A percentile compares a stretch with the other conserved stretches of the same genome.
phyloP scores from a whole-genome alignment of 345 rosid species.

The Heritiera fomes region DNA sequence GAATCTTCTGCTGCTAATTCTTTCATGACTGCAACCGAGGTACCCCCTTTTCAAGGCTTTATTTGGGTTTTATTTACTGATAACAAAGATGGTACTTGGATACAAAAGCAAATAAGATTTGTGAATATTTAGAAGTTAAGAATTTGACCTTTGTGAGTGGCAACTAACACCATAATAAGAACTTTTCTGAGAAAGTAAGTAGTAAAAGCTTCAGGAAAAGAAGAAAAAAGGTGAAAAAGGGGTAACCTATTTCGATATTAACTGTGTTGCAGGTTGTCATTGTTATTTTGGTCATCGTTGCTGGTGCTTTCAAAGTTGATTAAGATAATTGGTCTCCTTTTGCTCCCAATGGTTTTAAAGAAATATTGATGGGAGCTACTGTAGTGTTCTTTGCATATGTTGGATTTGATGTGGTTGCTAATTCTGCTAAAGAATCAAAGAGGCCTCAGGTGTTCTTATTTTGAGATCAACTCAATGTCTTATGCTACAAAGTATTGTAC shows the following conservation, averaged over 20 bases:
- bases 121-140: background rate
- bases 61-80: background rate
- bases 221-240: background rate
- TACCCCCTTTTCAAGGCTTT: constrained; percentile 20
- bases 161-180: background rate
- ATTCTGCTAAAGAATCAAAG: constrained; percentile 94
- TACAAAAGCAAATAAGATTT: background rate
- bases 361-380: constrained; percentile 83
- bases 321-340: constrained; percentile 90
- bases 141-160: background rate
- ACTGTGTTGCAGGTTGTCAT: constrained; percentile 63
- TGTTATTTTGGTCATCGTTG: constrained; percentile 74
- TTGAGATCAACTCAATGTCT: constrained; percentile 18
- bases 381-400: constrained; percentile 95
- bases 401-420: constrained; percentile 98
- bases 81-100: background rate
- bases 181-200: background rate
- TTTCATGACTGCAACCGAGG: constrained; percentile 82
- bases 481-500: background rate
- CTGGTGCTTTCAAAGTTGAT: constrained; percentile 85
- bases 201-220: background rate
- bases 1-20: constrained; percentile 81
- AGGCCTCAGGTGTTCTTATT: constrained; percentile 66
- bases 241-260: background rate
- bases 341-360: constrained; percentile 79